phyloP scores from a whole-genome alignment of 2,329 filamentous ascomycete genomes.

The Colletotrichum sp. region DNA sequence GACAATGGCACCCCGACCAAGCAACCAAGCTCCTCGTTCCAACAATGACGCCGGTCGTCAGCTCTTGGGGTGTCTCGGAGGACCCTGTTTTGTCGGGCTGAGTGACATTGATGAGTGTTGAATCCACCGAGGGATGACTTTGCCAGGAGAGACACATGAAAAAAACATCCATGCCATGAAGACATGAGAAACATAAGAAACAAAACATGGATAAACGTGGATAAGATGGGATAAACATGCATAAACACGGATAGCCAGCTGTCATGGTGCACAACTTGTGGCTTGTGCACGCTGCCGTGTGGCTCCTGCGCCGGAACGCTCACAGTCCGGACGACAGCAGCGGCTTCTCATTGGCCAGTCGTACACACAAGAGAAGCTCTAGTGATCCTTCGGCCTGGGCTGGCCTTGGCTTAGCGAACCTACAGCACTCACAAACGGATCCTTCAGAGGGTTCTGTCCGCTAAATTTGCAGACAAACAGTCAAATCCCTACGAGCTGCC shows the following conservation, averaged over 20 bases:
- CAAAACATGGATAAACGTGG: background rate
- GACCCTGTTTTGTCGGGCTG: background rate
- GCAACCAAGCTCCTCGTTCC: background rate
- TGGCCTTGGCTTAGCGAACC: background rate
- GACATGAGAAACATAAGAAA: background rate
- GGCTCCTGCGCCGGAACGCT: background rate
- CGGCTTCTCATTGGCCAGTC: background rate
- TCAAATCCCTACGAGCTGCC: background rate
- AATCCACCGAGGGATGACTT: background rate
- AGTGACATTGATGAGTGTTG: background rate
- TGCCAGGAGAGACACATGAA: background rate
- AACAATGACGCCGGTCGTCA: background rate
- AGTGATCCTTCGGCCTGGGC: background rate
- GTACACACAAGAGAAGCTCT: background rate
- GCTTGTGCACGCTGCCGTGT: background rate
- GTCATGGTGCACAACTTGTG: background rate
- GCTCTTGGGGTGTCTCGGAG: conserved; percentile 8
- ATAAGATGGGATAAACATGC: background rate
- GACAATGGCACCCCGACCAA: background rate
- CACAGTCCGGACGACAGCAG: background rate
- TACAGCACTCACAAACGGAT: background rate
- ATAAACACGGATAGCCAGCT: background rate
- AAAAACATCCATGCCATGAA: background rate
- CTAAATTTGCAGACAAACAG: background rate
- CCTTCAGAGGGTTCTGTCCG: background rate